These are phyloP conservation scores for Russula sp. DNA, from an alignment of 768 basidiomycete genomes.

Conservation along the genomic window DNA sequence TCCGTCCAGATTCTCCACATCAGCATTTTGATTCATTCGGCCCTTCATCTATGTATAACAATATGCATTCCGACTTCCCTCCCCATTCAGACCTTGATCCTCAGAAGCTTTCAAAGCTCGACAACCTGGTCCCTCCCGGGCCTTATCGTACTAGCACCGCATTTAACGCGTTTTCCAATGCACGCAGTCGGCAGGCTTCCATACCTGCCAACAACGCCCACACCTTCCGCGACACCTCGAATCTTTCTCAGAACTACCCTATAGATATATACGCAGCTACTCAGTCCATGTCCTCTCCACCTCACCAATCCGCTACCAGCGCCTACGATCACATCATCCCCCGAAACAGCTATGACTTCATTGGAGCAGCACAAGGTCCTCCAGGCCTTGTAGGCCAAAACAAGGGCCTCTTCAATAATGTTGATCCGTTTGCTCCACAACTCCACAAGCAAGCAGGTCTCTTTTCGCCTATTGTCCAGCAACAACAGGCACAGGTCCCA, in stretches of 20 bases:
- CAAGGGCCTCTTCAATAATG: slow-evolving; percentile 20
- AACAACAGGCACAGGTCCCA: slow-evolving; percentile 33
- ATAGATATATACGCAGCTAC: slow-evolving; percentile 23
- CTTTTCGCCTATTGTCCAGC: slow-evolving; percentile 32
- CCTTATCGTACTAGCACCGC: slow-evolving; percentile 25
- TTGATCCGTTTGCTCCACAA: slow-evolving; percentile 24
- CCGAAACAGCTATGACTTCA: slow-evolving; percentile 19
- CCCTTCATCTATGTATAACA: slow-evolving; percentile 32
- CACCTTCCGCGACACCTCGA: slow-evolving; percentile 26
- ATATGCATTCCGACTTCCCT: slow-evolving; percentile 20
- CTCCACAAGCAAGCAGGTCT: slow-evolving; percentile 24
- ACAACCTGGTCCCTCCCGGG: slow-evolving; percentile 22
- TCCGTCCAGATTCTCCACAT: slow-evolving; percentile 49
- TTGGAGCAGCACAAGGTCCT: slow-evolving; percentile 13
- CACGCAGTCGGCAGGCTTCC: slow-evolving; percentile 22
- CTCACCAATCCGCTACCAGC: slow-evolving; percentile 20
- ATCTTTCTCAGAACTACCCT: slow-evolving; percentile 23
- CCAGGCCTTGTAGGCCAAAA: slow-evolving; percentile 16
- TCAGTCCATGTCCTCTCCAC: slow-evolving; percentile 22
- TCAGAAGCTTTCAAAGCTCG: slow-evolving; percentile 21
- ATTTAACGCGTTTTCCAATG: slow-evolving; percentile 24
- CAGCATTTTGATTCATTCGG: slow-evolving; percentile 35
- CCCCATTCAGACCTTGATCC: slow-evolving; percentile 20
- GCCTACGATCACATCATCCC: slow-evolving; percentile 20
- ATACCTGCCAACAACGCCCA: slow-evolving; percentile 15